These are phyloP conservation scores for Fusarium pseudocircinatum DNA, from an alignment of 2,329 filamentous ascomycete genomes.

Conservation along the genomic window DNA sequence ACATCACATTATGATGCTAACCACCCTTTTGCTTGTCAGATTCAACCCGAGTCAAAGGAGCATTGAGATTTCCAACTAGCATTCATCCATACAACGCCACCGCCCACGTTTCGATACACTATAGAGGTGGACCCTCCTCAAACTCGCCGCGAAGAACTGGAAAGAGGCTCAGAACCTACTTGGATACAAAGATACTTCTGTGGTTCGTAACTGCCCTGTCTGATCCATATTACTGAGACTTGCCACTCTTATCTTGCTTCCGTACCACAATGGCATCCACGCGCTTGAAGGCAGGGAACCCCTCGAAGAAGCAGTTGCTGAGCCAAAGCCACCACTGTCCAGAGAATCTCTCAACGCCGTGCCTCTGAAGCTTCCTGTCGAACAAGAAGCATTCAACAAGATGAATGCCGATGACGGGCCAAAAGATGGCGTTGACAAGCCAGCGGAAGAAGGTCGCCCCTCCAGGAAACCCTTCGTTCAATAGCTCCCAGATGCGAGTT, in stretches of 20 bases:
- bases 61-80: too few relatives aligned
- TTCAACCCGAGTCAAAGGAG: neutral
- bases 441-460: slow-evolving; percentile 68
- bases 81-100: neutral
- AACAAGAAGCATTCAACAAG: slow-evolving; percentile 67
- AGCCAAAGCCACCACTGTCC: slow-evolving; percentile 67
- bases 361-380: slow-evolving; percentile 57
- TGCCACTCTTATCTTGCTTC: slow-evolving; percentile 54
- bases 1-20: neutral
- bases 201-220: too few relatives aligned
- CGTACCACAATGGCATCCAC: slow-evolving; percentile 60
- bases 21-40: neutral
- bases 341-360: slow-evolving; percentile 57
- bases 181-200: too few relatives aligned
- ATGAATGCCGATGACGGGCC: slow-evolving; percentile 72
- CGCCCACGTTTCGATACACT: neutral
- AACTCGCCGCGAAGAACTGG: too few relatives aligned
- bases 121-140: too few relatives aligned
- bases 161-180: too few relatives aligned
- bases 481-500: slow-evolving; percentile 57
- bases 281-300: slow-evolving; percentile 58
- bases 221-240: slow-evolving; percentile 10
- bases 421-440: slow-evolving; percentile 67
- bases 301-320: slow-evolving; percentile 63
- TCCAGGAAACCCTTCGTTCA: slow-evolving; percentile 63